These are phyloP conservation scores for Diplodia intermedia DNA, from an alignment of 2,329 filamentous ascomycete species.

Conservation along the genomic window DNA sequence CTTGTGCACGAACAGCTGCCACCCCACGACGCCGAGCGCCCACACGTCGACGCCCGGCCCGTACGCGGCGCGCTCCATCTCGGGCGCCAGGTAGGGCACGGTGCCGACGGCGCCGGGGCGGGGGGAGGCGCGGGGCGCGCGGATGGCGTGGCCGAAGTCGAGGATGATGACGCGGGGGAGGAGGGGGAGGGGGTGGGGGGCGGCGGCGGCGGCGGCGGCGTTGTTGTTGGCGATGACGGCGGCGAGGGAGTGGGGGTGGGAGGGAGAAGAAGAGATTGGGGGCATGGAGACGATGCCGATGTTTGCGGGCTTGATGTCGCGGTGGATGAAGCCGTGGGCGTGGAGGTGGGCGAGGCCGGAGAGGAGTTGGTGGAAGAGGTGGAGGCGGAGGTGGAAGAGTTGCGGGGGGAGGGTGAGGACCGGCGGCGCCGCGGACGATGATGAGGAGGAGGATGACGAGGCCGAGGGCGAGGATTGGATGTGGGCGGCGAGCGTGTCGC, in stretches of 20 bases:
- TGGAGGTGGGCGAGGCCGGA: slow-evolving; percentile 30
- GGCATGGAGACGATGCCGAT: slow-evolving; percentile 9
- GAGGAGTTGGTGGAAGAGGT: slow-evolving; percentile 22
- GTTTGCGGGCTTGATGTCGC: slow-evolving; percentile 34
- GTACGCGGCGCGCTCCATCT: slow-evolving; percentile 20
- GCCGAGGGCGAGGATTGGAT: slow-evolving; percentile 2
- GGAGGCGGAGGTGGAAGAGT: slow-evolving; percentile 12
- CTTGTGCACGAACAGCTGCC: slow-evolving; percentile 16
- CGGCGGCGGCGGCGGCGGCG: too few species aligned
- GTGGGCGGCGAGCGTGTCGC: slow-evolving; percentile 4
- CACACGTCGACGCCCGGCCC: slow-evolving; percentile 7
- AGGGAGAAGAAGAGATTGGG: neutral
- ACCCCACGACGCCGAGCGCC: slow-evolving; percentile 14
- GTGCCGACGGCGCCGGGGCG: slow-evolving; percentile 24
- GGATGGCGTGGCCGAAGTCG: slow-evolving; percentile 26
- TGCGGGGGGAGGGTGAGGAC: neutral
- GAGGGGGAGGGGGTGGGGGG: neutral
- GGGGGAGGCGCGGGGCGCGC: neutral
- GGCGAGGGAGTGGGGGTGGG: neutral
- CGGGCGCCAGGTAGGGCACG: slow-evolving; percentile 27
- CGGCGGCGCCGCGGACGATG: too few species aligned
- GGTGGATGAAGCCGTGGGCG: slow-evolving; percentile 30
- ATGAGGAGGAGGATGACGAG: neutral
- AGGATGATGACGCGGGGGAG: slow-evolving; percentile 13
- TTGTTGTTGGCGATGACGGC: neutral